Evolutionary conservation across 1,284 basidiomycete genomes (phyloP).

Genomic region (Inonotus obliquus): DNA sequence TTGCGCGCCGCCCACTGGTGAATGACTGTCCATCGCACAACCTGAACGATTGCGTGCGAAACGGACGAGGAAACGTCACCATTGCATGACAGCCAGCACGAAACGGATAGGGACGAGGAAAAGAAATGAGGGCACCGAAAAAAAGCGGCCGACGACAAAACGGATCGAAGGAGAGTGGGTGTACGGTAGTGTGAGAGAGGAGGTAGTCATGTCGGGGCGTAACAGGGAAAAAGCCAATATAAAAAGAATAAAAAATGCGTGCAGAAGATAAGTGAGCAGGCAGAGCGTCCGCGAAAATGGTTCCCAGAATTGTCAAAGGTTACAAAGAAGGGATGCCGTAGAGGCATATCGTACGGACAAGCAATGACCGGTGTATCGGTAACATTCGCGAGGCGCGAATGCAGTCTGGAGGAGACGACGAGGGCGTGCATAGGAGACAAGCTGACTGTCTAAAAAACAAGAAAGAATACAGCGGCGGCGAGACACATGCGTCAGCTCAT

Average conservation of each 20-base stretch:
- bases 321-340: constrained; percentile 7
- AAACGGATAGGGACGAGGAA: not conserved
- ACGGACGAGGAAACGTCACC: not conserved
- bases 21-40: not conserved
- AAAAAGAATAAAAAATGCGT: constrained; percentile 19
- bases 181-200: not conserved
- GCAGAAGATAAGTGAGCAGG: not conserved
- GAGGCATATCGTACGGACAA: constrained; percentile 14
- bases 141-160: constrained; percentile 2
- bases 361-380: constrained; percentile 18
- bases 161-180: not conserved
- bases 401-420: constrained; percentile 13
- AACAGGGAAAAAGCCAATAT: constrained; percentile 14
- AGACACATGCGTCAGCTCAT: constrained; percentile 16
- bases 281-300: constrained; percentile 1
- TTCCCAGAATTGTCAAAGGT: constrained; percentile 5
- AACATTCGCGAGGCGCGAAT: constrained; percentile 2
- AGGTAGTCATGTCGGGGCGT: constrained; percentile 10
- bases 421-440: constrained; percentile 16
- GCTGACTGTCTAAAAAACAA: constrained; percentile 20
- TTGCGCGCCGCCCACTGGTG: constrained; percentile 1
- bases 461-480: constrained; percentile 19
- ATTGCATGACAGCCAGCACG: not conserved
- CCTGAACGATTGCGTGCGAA: not conserved
- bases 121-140: not conserved